Base-by-base conservation (phyloP, 169 alveolate genomes). In the Cryptosporidium tyzzeri region DNA sequence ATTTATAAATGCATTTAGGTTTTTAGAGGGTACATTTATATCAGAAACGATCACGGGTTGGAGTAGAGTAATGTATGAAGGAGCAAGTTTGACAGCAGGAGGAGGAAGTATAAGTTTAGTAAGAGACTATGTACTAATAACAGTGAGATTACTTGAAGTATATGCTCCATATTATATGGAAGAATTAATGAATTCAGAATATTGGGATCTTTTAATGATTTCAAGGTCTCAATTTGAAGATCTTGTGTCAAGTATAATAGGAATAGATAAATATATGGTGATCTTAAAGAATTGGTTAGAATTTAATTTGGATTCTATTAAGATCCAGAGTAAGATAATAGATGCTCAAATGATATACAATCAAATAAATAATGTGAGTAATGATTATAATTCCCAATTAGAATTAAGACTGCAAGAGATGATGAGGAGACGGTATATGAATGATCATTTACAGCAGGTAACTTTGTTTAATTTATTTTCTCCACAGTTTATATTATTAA, bases 171-270 rank as follows among this genome's bases (percentile, higher is more conserved):
- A 80, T 45, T 80, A 45, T 62, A 18, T 80, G 48, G 51, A 80
- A 37, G 69, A 65, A n/a, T 39, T 80, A 16, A 62, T 80, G 59
- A 33, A 41, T 21, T 62, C 89, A 3, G 89, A 80, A 23, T 80
- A 80, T 48, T 80, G 89, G 89, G 89, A 80, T 65, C 70, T 80
- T 33, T n/a, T 44, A n/a, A 80, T 80, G 68, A 80, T 80, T 16
- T 73, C 71, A 44, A 62, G 41, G 39, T 33, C 35, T 3, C 89
- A 80, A 45, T 80, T 58, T 80, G 80, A 80, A 9, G 75, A 58
- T 16, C 70, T 80, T 1, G 55, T 80, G 16, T 48, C 45, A 18
- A 45, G 69, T 16, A 29, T 80, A 9, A 62, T 80, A 12, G 39
- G 69, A n/a, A 80, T 80, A 37, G 89, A 80, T 14, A 80, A 80